Conservation (phyloP, 176 grass and related monocot genomes). For the Coix lacrymajobi region DNA sequence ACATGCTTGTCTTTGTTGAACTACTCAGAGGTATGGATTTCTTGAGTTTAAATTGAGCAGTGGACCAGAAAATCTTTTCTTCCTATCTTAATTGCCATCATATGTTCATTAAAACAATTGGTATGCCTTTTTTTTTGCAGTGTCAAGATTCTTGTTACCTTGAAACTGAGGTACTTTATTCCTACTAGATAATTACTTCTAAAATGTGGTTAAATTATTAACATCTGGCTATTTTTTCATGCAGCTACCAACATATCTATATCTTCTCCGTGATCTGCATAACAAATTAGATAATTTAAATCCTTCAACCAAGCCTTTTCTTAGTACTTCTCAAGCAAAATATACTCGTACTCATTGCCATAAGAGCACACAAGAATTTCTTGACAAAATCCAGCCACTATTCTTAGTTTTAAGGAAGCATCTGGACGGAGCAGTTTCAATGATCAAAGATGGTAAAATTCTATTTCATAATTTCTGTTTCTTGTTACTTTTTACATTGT, state of each 20-base stretch:
- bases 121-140: conserved; percentile 29
- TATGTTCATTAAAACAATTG: conserved; percentile 13
- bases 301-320: conserved; percentile 41
- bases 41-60: background rate
- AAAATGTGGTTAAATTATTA: conserved; percentile 31
- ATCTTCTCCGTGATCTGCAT: conserved; percentile 74
- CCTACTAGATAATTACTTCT: conserved; percentile 24
- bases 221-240: conserved; percentile 26
- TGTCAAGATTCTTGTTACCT: conserved; percentile 44
- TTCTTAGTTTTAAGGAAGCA: conserved; percentile 67
- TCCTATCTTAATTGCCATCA: background rate
- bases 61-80: background rate
- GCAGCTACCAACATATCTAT: conserved; percentile 78
- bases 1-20: conserved; percentile 64
- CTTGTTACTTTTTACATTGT: background rate
- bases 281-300: conserved; percentile 57
- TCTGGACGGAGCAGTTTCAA: conserved; percentile 65
- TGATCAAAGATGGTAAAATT: conserved; percentile 63
- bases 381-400: conserved; percentile 60
- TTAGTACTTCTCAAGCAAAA: conserved; percentile 41
- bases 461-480: conserved; percentile 6
- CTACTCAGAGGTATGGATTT: conserved; percentile 63
- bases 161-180: conserved; percentile 74
- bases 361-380: conserved; percentile 48
- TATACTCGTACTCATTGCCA: conserved; percentile 12